These are phyloP conservation scores for Kwoniella sp. DNA, from an alignment of 768 basidiomycete genomes.

Conservation along the genomic window DNA sequence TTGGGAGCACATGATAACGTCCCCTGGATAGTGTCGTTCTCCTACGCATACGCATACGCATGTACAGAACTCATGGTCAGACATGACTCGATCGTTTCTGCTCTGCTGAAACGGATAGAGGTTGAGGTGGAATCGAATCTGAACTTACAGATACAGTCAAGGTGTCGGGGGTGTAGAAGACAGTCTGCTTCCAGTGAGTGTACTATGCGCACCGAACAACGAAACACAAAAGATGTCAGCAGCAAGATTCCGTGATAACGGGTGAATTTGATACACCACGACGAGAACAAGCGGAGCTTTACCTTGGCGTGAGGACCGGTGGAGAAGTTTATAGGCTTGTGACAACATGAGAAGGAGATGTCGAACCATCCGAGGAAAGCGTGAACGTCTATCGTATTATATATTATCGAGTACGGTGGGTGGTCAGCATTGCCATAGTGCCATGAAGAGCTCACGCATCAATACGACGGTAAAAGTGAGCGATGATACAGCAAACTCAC, in stretches of 20 bases:
- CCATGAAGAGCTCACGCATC: no score
- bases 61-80: background rate
- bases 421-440: no score
- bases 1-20: constrained; percentile 80
- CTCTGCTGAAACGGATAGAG: background rate
- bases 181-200: constrained; percentile 69
- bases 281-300: constrained; percentile 53
- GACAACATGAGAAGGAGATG: constrained; percentile 89
- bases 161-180: constrained; percentile 81
- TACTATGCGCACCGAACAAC: no score
- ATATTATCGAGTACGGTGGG: no score
- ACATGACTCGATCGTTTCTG: background rate
- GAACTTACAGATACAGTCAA: constrained; percentile 55
- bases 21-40: constrained; percentile 75
- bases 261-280: no score
- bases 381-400: constrained; percentile 76
- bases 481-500: no score
- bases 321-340: constrained; percentile 92
- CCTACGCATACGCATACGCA: constrained; percentile 54
- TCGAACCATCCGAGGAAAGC: constrained; percentile 99
- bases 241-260: no score
- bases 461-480: background rate
- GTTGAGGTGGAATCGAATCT: background rate
- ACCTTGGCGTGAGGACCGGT: constrained; percentile 97
- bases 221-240: no score